Evolutionary conservation across 139 green algal species (phyloP).

Genomic region (Ettlia oleoabundans): DNA sequence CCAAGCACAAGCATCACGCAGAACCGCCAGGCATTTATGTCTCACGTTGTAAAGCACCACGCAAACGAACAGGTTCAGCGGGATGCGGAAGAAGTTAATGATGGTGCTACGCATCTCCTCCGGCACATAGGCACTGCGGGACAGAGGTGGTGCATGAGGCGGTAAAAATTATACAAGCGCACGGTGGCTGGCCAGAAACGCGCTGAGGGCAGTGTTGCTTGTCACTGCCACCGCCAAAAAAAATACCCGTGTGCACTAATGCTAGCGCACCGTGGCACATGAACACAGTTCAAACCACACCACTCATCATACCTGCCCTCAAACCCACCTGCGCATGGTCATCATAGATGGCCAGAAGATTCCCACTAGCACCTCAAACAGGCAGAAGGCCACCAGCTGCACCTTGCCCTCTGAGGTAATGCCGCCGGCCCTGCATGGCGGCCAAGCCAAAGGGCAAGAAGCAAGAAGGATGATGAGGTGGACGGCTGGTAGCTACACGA

Average conservation of each 20-base stretch:
- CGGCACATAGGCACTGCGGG: conserved; percentile 80
- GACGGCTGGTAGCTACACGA: background rate
- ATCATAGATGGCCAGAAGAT: conserved; percentile 99
- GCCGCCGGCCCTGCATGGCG: conserved; percentile 11
- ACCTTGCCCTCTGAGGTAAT: conserved; percentile 75
- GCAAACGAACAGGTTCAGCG: conserved; percentile 98
- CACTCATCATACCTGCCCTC: background rate
- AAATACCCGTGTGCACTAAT: too few relatives aligned
- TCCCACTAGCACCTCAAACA: conserved; percentile 91
- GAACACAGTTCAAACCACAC: background rate
- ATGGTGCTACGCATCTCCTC: conserved; percentile 96
- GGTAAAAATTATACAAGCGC: background rate
- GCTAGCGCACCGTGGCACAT: too few relatives aligned
- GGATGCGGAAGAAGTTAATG: conserved; percentile 98
- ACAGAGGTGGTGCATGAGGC: background rate
- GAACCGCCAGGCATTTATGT: background rate
- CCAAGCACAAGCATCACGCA: background rate
- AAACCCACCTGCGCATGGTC: conserved; percentile 77
- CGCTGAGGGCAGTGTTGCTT: too few relatives aligned
- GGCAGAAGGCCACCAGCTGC: conserved; percentile 91
- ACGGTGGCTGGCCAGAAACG: background rate
- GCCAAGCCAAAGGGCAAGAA: background rate
- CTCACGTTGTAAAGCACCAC: conserved; percentile 94
- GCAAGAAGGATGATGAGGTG: background rate
- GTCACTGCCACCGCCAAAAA: too few relatives aligned